Base-by-base conservation (phyloP, 331 rosid genomes). In the Malus hybrid region DNA sequence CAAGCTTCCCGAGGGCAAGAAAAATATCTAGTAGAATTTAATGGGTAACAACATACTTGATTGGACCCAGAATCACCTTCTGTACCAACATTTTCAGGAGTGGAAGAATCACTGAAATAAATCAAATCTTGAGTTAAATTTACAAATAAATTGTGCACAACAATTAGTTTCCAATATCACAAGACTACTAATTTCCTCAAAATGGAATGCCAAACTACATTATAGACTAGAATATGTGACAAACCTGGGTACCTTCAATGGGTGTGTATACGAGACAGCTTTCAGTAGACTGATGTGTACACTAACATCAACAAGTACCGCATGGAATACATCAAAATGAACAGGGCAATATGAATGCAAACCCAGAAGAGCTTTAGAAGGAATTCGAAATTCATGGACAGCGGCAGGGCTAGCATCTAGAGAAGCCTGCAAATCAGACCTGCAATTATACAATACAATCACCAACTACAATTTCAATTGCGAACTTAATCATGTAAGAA, bases 311-410 rank as follows among this genome's bases (percentile, higher is more conserved):
- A 94, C 83, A 80, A 91, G 97, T 75, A 94, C 97, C 10, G 97
- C 83, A 80, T 94, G 97, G 71, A 91, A 87, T 68, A 87, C 85
- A 85, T 94, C 99, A 82, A 94, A 94, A 81, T 91, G 90, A 54
- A 94, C 89, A 22, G 99, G 99, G 80, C 96, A 92, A 79, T 91
- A 91, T 14, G 99, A 88, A 88, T 94, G 97, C 84, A 94, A 81
- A 76, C 99, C 99, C 73, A 83, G 42, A 70, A 94, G 89, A 75
- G 97, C 95, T 85, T 90, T 90, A 36, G 99, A 93, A 79, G 99
- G 97, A 78, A 94, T 90, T 13, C 96, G 88, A 59, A 94, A 94
- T 82, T 94, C 99, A 81, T 94, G 99, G 76, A 92, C 87, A 66
- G 97, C 89, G 29, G 90, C 91, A 80, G 96, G 71, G 70, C 74